These are phyloP conservation scores for Chenopodium quinoa DNA, from an alignment of 148 eudicot genomes.

Conservation along the genomic window DNA sequence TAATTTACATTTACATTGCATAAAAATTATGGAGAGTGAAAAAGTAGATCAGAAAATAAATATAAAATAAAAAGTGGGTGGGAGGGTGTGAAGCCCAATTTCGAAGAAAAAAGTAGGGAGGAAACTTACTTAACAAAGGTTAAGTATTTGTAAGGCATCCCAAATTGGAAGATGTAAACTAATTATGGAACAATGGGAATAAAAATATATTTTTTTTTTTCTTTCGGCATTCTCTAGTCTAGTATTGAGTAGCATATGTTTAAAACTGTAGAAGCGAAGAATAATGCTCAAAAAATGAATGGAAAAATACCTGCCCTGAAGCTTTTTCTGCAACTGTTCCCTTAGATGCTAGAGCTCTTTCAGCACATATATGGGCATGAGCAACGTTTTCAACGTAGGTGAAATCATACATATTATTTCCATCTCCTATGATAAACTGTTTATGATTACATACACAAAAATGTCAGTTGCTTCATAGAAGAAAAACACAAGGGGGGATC, in stretches of 20 bases:
- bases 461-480: neutral
- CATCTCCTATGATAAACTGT: slow-evolving; percentile 90
- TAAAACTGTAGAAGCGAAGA: neutral
- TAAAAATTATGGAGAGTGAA: neutral
- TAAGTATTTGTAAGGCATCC: neutral
- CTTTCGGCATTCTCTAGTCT: neutral
- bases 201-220: too few relatives aligned
- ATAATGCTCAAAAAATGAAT: neutral
- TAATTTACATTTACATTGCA: neutral
- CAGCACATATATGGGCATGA: slow-evolving; percentile 99
- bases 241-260: neutral
- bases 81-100: neutral
- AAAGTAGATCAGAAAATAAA: neutral
- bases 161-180: neutral
- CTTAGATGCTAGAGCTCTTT: slow-evolving; percentile 88
- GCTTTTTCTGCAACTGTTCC: slow-evolving; percentile 73
- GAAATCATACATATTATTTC: slow-evolving; percentile 92
- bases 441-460: neutral
- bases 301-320: slow-evolving; percentile 74
- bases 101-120: neutral
- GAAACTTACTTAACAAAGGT: too few relatives aligned
- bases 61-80: too few relatives aligned
- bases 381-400: slow-evolving; percentile 98
- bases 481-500: neutral
- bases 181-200: neutral